Evolutionary conservation across 1,139 yeast species (phyloP).

Genomic region (Kluyveromyces sp.): DNA sequence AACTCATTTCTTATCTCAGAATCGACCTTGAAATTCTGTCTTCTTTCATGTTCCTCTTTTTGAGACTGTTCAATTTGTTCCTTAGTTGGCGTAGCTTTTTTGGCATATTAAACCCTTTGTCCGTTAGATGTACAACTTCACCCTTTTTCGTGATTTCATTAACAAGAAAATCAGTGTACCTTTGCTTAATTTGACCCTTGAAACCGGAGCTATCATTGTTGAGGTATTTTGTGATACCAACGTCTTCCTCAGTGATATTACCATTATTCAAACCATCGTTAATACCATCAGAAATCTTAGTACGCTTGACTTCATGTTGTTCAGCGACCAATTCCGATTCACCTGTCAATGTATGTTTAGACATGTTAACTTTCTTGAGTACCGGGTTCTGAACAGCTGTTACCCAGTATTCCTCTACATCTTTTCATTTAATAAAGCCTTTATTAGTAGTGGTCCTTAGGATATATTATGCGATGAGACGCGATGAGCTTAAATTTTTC

Average conservation of each 20-base stretch:
- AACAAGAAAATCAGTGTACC: conserved; percentile 92
- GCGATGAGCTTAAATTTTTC: conserved; percentile 7
- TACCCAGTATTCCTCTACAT: too few relatives aligned
- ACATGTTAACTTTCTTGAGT: conserved; percentile 4
- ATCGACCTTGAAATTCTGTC: conserved; percentile 40
- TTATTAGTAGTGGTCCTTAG: too few relatives aligned
- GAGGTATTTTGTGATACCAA: conserved; percentile 73
- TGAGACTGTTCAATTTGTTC: conserved; percentile 33
- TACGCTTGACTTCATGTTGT: conserved; percentile 7
- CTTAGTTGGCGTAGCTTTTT: conserved; percentile 45
- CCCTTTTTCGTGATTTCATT: conserved; percentile 72
- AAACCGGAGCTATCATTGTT: conserved; percentile 56
- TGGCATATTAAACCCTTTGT: conserved; percentile 55
- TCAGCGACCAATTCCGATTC: conserved; percentile 5
- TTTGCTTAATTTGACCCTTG: conserved; percentile 69
- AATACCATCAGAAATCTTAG: conserved; percentile 3
- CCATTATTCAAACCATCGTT: neutral
- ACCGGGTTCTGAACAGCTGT: too few relatives aligned
- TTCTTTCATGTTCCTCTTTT: conserved; percentile 34
- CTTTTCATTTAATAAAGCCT: too few relatives aligned
- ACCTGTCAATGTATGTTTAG: conserved; percentile 7
- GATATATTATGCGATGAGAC: conserved; percentile 3
- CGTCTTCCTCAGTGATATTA: conserved; percentile 52
- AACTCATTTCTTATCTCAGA: conserved; percentile 42
- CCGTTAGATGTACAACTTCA: conserved; percentile 63